Conservation (phyloP, 768 basidiomycete genomes). For the Mycena kentingensis region DNA sequence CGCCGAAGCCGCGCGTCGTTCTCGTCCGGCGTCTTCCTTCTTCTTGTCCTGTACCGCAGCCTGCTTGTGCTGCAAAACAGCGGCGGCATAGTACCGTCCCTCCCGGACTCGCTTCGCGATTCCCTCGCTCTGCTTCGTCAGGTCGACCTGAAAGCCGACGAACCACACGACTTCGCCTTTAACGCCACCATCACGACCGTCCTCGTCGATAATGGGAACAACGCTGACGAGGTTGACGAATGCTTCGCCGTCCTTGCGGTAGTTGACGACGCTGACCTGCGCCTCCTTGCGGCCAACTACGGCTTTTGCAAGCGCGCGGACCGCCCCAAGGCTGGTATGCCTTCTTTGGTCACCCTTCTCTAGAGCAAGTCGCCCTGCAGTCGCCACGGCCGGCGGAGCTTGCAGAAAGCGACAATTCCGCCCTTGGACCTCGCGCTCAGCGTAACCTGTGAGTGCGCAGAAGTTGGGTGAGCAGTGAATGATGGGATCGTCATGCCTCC, state of each 20-base stretch:
- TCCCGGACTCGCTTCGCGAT: conserved; percentile 79
- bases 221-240: conserved; percentile 94
- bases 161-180: conserved; percentile 78
- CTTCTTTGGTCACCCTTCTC: conserved; percentile 43
- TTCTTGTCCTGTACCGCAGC: background rate
- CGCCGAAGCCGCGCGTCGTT: background rate
- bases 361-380: background rate
- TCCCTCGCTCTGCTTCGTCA: conserved; percentile 81
- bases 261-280: conserved; percentile 87
- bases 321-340: conserved; percentile 67
- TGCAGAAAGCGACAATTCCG: conserved; percentile 92
- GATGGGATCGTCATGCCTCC: conserved; percentile 80
- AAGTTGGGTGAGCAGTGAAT: conserved; percentile 91
- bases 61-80: background rate
- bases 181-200: conserved; percentile 47
- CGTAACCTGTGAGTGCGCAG: conserved; percentile 73
- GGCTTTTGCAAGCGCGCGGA: conserved; percentile 60
- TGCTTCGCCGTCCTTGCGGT: conserved; percentile 76
- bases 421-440: conserved; percentile 76
- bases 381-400: conserved; percentile 47
- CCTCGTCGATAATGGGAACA: conserved; percentile 79
- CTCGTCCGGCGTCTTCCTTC: background rate
- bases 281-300: conserved; percentile 81
- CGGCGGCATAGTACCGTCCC: conserved; percentile 44
- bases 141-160: conserved; percentile 95